Base-by-base conservation (phyloP, 768 basidiomycete species). In the Leccinum olivaceopallidum region DNA sequence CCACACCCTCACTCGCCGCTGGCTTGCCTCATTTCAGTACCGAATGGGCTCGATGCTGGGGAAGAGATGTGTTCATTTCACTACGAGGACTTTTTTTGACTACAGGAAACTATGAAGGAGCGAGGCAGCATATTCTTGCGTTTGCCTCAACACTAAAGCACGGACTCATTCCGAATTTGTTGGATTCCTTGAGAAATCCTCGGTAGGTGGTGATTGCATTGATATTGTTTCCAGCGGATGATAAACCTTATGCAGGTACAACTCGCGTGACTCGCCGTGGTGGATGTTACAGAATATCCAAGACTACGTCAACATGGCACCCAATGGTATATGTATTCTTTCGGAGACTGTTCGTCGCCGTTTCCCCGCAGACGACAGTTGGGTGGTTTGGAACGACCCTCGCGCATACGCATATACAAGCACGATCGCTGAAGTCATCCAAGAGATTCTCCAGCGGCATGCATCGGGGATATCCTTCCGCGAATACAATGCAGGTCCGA, bases 241-340 rank as follows among this genome's bases (percentile, higher is more conserved):
- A 22, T 53, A 14, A 63, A 26, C 6, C 6, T 47, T 7, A 20
- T 47, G 9, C 61, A 91, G 91, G 62, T 95, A 94, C 75, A 98
- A 98, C 74, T 98, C 94, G 5, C 88, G 97, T 56, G 97, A 99
- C 72, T 94, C 94, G 7, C 96, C 97, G 5, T 98, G 95, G 96
- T 98, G 95, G 94, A 96, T 98, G 92, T 73, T 98, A 60, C 96
- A 99, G 73, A 97, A 91, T 70, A 97, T 99, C 57, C 97, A 98
- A 69, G 95, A 98, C 73, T 98, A 98, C 72, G 88, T 85, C 22
- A 77, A 76, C 51, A 87, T 81, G 73, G 93, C 90, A 1, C 95
- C 97, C 0, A 89, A 94, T 63, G 97, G 97, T 1, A 69, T 89
- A 30, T 78, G 86, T 0, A 82, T 98, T 59, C 83, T 98, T 32